phyloP scores from a whole-genome alignment of 140 eudicot species.

The Flaveria floridana region DNA sequence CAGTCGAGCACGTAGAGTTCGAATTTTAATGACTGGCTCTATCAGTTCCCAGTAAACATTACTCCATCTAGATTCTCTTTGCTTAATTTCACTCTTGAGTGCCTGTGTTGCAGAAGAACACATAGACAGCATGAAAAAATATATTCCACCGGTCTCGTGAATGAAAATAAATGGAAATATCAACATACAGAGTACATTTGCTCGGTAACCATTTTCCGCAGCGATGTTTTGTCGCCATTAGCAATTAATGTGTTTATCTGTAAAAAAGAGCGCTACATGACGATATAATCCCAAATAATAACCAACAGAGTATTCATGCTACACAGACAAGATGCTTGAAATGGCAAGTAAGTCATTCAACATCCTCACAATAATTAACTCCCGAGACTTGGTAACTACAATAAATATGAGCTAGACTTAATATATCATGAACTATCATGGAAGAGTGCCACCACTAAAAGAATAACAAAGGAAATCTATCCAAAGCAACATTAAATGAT shows the following conservation, averaged over 20 bases:
- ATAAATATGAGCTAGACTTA: background rate
- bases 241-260: constrained; percentile 84
- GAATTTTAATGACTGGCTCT: constrained; percentile 68
- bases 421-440: background rate
- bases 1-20: constrained; percentile 94
- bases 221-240: constrained; percentile 67
- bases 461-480: background rate
- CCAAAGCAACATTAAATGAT: background rate
- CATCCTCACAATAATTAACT: background rate
- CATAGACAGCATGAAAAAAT: constrained; percentile 6
- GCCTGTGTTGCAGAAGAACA: constrained; percentile 45
- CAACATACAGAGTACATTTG: constrained; percentile 85
- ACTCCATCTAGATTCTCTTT: constrained; percentile 73
- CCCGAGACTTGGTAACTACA: background rate
- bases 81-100: constrained; percentile 92
- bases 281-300: constrained; percentile 8
- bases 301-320: constrained; percentile 12
- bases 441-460: background rate
- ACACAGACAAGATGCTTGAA: background rate
- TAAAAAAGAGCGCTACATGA: constrained; percentile 16
- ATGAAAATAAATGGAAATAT: constrained; percentile 20
- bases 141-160: constrained; percentile 16
- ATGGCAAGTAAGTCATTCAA: background rate
- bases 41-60: constrained; percentile 76
- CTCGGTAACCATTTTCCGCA: constrained; percentile 87